These are phyloP conservation scores for Nemania bipapillata DNA, from an alignment of 2,329 filamentous ascomycete genomes.

Conservation along the genomic window DNA sequence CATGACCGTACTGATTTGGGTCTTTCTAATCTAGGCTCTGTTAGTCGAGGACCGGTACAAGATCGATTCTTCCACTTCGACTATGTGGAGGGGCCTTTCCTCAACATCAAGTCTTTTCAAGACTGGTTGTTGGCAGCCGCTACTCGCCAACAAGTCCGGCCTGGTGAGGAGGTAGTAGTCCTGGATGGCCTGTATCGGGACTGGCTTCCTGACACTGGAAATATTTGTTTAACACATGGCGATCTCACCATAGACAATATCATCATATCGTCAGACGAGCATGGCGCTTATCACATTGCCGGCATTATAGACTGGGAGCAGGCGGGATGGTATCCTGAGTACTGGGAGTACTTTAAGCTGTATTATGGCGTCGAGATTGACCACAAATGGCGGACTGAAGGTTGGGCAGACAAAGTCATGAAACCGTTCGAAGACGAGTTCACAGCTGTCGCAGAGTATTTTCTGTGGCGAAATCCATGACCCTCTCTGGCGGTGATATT, in stretches of 20 bases:
- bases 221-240: slow-evolving; percentile 27
- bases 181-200: slow-evolving; percentile 24
- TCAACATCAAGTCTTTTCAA: slow-evolving; percentile 29
- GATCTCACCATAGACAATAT: slow-evolving; percentile 27
- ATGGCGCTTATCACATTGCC: slow-evolving; percentile 25
- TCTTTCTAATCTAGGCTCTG: slow-evolving; percentile 21
- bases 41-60: slow-evolving; percentile 25
- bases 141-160: slow-evolving; percentile 27
- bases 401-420: slow-evolving; percentile 22
- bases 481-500: slow-evolving; percentile 10
- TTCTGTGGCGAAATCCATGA: slow-evolving; percentile 23
- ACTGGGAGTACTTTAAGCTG: slow-evolving; percentile 27
- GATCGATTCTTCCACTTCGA: slow-evolving; percentile 28
- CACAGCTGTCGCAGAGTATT: slow-evolving; percentile 16
- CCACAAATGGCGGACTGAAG: slow-evolving; percentile 18
- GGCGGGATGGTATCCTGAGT: slow-evolving; percentile 22
- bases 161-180: slow-evolving; percentile 22
- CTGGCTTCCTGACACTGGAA: slow-evolving; percentile 26
- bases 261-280: slow-evolving; percentile 16
- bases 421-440: slow-evolving; percentile 21
- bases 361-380: slow-evolving; percentile 16
- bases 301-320: slow-evolving; percentile 17
- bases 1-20: slow-evolving; percentile 14
- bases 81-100: slow-evolving; percentile 27
- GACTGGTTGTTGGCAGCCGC: slow-evolving; percentile 23